Base-by-base conservation (phyloP, 805 yeast genomes). In the Metschnikowia santaceciliae region DNA sequence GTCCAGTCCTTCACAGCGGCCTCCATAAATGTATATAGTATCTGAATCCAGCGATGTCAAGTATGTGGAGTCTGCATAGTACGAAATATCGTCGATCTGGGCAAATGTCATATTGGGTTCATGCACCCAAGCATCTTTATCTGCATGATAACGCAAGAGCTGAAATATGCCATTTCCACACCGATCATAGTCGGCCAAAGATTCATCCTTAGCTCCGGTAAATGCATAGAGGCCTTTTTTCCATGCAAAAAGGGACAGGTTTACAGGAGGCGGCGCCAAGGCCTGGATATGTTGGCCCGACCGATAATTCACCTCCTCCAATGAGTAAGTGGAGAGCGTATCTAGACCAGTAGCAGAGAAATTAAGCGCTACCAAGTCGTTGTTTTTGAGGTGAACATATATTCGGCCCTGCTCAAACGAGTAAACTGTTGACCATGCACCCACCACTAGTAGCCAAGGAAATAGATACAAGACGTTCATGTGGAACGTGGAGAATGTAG, bases 21-120 rank as follows among this genome's bases (percentile, higher is more conserved):
- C 88, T 2, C 87, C 86, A 58, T 78, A 83, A 0, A 82, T 71
- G 59, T 78, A 83, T 0, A 82, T 58, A 1, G 75, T 66, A 15
- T 67, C 62, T 6, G 68, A 57, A 7, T 57, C 58, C 14, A 68
- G 65, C 15, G 75, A 71, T 3, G 79, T 66, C 48, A 83, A 61
- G 47, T 79, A 69, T 0, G 79, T 64, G 1, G 83, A 62, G 6
- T 63, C 66, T 8, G 61, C 56, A 44, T 71, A 72, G 49, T 54
- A 72, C 2, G 67, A 60, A 2, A 58, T 55, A 50, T 72, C 75
- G 11, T 54, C 44, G 15, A 70, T 50, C 11, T 51, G 61, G 19
- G 60, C 54, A 34, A 57, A 61, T 34, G 64, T 53, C 41, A 69
- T 54, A 17, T 55, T 53, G 1, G 50, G 13, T 3, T 46, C 52